Conservation (phyloP, 805 yeast species). For the Deakozyma indianensis region DNA sequence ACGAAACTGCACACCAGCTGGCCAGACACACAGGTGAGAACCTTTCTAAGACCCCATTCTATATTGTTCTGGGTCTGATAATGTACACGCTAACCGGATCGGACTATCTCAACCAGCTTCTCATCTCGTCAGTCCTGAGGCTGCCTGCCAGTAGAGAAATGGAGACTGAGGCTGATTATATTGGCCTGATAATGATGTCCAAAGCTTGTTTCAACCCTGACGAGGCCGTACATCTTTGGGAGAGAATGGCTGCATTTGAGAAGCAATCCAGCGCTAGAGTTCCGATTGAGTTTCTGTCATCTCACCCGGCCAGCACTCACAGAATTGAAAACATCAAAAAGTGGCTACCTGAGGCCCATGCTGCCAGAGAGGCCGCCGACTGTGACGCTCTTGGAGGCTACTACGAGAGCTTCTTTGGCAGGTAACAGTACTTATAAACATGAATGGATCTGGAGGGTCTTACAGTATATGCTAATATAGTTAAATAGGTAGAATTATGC, state of each 20-base stretch:
- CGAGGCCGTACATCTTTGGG: slow-evolving; percentile 69
- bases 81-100: slow-evolving; percentile 52
- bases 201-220: slow-evolving; percentile 73
- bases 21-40: slow-evolving; percentile 87
- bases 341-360: slow-evolving; percentile 39
- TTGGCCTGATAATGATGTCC: slow-evolving; percentile 86
- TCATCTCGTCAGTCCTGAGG: slow-evolving; percentile 41
- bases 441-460: too few species aligned
- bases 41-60: slow-evolving; percentile 61
- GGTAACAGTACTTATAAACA: too few species aligned
- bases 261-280: slow-evolving; percentile 18
- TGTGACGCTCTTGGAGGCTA: background rate
- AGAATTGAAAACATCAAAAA: slow-evolving; percentile 52
- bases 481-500: too few species aligned
- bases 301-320: slow-evolving; percentile 77
- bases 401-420: background rate
- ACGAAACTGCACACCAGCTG: slow-evolving; percentile 87
- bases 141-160: slow-evolving; percentile 83
- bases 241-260: slow-evolving; percentile 52
- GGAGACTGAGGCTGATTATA: slow-evolving; percentile 94
- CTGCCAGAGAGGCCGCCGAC: background rate
- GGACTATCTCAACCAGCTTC: slow-evolving; percentile 34
- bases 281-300: slow-evolving; percentile 52
- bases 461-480: too few species aligned
- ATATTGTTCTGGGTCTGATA: slow-evolving; percentile 36